Base-by-base conservation (phyloP, 495 filamentous ascomycete genomes). In the Terfezia boudieri region DNA sequence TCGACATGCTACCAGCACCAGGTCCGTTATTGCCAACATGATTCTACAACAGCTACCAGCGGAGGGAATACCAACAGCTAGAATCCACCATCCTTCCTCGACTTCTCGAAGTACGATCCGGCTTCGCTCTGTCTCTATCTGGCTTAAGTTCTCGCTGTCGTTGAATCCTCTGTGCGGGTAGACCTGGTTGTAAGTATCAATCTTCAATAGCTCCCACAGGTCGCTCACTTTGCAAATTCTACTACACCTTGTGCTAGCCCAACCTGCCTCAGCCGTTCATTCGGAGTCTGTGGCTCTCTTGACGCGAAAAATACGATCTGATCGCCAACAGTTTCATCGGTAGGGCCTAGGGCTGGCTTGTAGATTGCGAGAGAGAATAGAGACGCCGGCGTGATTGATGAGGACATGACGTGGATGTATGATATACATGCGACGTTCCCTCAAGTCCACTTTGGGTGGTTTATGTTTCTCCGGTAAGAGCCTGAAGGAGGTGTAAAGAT, bases 171-270 rank as follows among this genome's bases (percentile, higher is more conserved):
- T 83, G 55, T 14, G 43, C 36, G 35, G 7, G 49, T 59, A 22
- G 57, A 35, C 10, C 37, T 16, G 43, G n/a, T 58, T 50, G 57
- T 53, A 20, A 36, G 43, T 50, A 16, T 37, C 22, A 36, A 12
- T 36, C 17, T 16, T 48, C 37, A 56, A 17, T 36, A 26, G 36
- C 52, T 38, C 37, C 35, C 32, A 17, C n/a, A 36, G 8, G 51
- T 4, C 4, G 41, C 41, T 53, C 66, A 84, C 80, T 73, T 78
- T 58, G 84, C 83, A 69, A 99, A 96, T 67, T 82, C 82, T 56
- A 94, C 85, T 78, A 96, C 94, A 53, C 87, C 90, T 71, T 99
- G 90, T 53, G 90, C 92, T 59, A 98, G 76, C n/a, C 90, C 90
- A 66, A 98, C 84, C 69, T 93, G 86, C 57, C 92, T 76, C 61